Evolutionary conservation across 768 basidiomycete genomes (phyloP).

Genomic region (Suillus subaureus): DNA sequence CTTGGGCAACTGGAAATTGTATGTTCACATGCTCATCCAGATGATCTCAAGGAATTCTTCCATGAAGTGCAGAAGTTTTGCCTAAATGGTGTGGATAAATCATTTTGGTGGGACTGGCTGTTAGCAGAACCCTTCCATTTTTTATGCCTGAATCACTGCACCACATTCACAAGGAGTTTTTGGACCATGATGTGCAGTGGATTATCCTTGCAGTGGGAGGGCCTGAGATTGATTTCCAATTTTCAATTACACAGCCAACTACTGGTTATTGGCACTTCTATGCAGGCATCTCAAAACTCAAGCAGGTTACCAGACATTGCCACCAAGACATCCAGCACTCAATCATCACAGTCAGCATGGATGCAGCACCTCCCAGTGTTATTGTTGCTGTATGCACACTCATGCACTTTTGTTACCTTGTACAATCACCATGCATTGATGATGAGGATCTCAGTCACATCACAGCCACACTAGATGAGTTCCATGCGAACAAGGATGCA

Average conservation of each 20-base stretch:
- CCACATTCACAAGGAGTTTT: conserved; percentile 41
- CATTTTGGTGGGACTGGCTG: conserved; percentile 41
- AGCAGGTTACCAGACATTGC: no score
- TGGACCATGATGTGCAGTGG: conserved; percentile 31
- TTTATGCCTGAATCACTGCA: conserved; percentile 40
- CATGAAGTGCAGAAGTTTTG: background rate
- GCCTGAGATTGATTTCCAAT: background rate
- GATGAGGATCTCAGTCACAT: no score
- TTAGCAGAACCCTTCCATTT: conserved; percentile 36
- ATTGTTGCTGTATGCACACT: no score
- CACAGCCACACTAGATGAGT: no score
- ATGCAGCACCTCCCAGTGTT: no score
- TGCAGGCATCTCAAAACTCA: no score
- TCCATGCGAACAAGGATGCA: no score
- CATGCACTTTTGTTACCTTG: no score
- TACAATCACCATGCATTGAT: no score
- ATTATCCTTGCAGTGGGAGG: no score
- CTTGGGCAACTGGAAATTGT: background rate
- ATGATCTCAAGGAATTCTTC: background rate
- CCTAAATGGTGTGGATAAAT: conserved; percentile 15
- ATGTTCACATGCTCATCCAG: background rate
- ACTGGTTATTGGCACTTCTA: background rate
- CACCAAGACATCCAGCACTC: no score
- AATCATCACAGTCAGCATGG: no score
- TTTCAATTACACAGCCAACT: background rate